Percentiles rank a stretch among this genome's conserved stretches.
Evolutionary conservation across 23 red algal genomes (phyloP).

Genomic region (Gracilaria gracilis): DNA sequence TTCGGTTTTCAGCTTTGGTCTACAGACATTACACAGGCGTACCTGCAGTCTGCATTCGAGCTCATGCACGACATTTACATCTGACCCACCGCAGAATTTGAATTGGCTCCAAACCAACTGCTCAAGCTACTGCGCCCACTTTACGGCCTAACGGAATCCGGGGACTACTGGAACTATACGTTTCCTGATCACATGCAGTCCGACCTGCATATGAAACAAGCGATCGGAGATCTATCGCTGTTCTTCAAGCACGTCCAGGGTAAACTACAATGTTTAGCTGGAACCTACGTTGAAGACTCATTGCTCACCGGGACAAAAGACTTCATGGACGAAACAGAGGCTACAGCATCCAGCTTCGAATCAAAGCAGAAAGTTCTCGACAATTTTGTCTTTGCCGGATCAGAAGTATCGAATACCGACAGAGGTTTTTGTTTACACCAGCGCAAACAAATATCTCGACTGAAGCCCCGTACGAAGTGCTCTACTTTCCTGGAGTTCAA

Average conservation of each 20-base stretch:
- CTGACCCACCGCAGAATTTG: conserved; percentile 24
- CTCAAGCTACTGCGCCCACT: conserved; percentile 48
- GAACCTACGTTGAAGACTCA: conserved; percentile 48
- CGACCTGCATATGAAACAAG: conserved; percentile 33
- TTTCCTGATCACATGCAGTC: conserved; percentile 26
- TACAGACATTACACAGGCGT: conserved; percentile 53
- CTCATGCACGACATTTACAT: conserved; percentile 50
- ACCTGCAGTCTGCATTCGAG: conserved; percentile 40
- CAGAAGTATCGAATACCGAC: conserved; percentile 7
- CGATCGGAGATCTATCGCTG: conserved; percentile 1
- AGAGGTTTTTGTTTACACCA: conserved; percentile 7
- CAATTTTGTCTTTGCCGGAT: conserved; percentile 42
- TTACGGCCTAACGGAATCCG: conserved; percentile 32
- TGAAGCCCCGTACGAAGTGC: background rate
- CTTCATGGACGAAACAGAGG: conserved; percentile 21
- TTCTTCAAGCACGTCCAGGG: conserved; percentile 42
- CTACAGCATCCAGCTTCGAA: conserved; percentile 26
- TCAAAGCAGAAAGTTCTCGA: conserved; percentile 10
- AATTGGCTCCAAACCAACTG: conserved; percentile 22
- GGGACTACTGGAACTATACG: conserved; percentile 59
- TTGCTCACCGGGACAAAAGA: conserved; percentile 18
- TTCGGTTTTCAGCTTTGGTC: conserved; percentile 64
- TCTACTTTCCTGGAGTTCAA: background rate
- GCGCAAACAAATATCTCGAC: background rate
- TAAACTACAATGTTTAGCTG: background rate